Conservation (phyloP, 805 yeast genomes). For the Tetrapisispora fleetii region DNA sequence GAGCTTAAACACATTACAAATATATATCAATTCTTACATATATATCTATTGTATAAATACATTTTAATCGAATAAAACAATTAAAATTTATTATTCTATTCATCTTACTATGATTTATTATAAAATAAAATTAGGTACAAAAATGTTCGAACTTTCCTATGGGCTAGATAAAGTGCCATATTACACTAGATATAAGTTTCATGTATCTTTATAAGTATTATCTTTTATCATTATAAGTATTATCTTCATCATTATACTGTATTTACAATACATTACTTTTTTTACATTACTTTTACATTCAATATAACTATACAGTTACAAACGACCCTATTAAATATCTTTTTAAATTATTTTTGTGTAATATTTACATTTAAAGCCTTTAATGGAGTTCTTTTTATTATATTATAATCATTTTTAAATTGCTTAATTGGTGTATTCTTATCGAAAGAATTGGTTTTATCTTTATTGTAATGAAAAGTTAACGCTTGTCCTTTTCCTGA, state of each 20-base stretch:
- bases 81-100: background rate
- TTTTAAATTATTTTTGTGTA: background rate
- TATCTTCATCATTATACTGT: background rate
- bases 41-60: constrained; percentile 2
- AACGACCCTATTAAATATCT: background rate
- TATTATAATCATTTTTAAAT: constrained; percentile 5
- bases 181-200: too few species aligned
- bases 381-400: constrained; percentile 13
- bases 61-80: background rate
- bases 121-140: background rate
- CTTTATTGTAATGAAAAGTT: constrained; percentile 26
- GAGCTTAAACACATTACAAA: constrained; percentile 21
- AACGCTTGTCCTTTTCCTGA: constrained; percentile 24
- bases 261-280: too few species aligned
- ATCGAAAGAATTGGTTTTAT: constrained; percentile 5
- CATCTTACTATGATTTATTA: background rate
- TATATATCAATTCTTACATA: background rate
- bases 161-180: too few species aligned
- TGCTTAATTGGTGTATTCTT: constrained; percentile 2
- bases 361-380: constrained; percentile 15
- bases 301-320: background rate
- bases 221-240: too few species aligned
- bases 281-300: too few species aligned
- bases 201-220: too few species aligned
- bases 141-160: too few species aligned